Conservation (phyloP, 2,329 filamentous ascomycete genomes). For the Aspergillus sp. region DNA sequence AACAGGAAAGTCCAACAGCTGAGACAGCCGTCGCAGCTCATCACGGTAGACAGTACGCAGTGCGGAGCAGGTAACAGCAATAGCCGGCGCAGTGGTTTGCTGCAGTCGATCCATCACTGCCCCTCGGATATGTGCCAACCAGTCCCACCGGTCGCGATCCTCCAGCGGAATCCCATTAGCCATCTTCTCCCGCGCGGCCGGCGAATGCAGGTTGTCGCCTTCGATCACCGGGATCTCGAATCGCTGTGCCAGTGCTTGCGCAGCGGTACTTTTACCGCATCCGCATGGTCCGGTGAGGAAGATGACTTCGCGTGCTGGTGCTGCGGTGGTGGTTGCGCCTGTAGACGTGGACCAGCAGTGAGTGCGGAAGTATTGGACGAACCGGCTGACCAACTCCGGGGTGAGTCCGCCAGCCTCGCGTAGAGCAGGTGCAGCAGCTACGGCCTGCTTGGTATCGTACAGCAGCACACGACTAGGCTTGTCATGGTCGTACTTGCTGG, state of each 20-base stretch:
- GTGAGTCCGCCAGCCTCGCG: conserved; percentile 17
- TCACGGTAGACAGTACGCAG: conserved; percentile 58
- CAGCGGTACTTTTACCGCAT: conserved; percentile 57
- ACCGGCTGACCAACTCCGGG: conserved; percentile 10
- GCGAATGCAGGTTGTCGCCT: conserved; percentile 56
- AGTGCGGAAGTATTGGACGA: conserved; percentile 18
- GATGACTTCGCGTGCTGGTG: conserved; percentile 17
- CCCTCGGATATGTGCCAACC: conserved; percentile 41
- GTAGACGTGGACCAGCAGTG: conserved; percentile 17
- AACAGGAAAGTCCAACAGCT: conserved; percentile 24
- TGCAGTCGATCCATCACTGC: conserved; percentile 25
- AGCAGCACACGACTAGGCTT: conserved; percentile 29
- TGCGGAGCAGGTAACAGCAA: conserved; percentile 58
- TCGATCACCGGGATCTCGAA: conserved; percentile 44
- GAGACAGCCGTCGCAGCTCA: conserved; percentile 48
- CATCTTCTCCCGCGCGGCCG: conserved; percentile 56
- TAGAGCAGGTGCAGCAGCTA: conserved; percentile 19
- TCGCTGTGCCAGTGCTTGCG: conserved; percentile 46
- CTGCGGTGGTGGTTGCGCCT: not conserved
- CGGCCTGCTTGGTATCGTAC: conserved; percentile 25
- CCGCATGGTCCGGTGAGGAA: conserved; percentile 55
- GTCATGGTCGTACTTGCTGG: conserved; percentile 52
- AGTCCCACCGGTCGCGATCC: conserved; percentile 57
- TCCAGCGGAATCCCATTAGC: conserved; percentile 51
- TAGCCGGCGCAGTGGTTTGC: conserved; percentile 25